phyloP scores from a whole-genome alignment of 768 basidiomycete species.

The Hemileccinum rubropunctum region DNA sequence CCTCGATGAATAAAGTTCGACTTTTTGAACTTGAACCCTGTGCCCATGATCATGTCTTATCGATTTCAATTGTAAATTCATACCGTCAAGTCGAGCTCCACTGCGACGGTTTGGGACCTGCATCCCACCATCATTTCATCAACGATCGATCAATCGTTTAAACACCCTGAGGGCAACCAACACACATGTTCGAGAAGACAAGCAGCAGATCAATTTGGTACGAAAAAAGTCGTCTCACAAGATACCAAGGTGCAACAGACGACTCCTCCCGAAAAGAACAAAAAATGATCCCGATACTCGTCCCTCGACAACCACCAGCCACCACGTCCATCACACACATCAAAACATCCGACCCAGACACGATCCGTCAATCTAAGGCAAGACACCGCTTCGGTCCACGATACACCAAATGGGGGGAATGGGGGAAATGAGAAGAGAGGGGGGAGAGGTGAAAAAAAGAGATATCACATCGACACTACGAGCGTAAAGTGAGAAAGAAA shows the following conservation, averaged over 20 bases:
- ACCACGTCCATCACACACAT: conserved; percentile 1
- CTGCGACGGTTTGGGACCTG: no score
- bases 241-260: conserved; percentile 3
- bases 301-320: conserved; percentile 6
- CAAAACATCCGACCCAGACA: conserved; percentile 8
- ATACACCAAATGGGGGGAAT: conserved; percentile 8
- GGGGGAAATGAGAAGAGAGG: not conserved
- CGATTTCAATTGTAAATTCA: no score
- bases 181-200: not conserved
- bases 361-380: conserved; percentile 13
- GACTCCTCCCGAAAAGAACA: conserved; percentile 5
- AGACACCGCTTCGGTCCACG: conserved; percentile 17
- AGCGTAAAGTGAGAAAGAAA: conserved; percentile 11
- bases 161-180: no score
- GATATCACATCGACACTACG: conserved; percentile 21
- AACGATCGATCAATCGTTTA: no score
- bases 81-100: no score
- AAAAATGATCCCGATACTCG: conserved; percentile 6
- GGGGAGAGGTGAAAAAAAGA: conserved; percentile 2
- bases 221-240: conserved; percentile 7
- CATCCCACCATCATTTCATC: not conserved
- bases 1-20: no score
- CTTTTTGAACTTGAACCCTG: no score
- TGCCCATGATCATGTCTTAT: no score
- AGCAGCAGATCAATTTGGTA: not conserved